Percentiles rank a stretch among this genome's conserved stretches.
phyloP scores from a whole-genome alignment of 345 rosid genomes.

The Ceriops zippeliana region DNA sequence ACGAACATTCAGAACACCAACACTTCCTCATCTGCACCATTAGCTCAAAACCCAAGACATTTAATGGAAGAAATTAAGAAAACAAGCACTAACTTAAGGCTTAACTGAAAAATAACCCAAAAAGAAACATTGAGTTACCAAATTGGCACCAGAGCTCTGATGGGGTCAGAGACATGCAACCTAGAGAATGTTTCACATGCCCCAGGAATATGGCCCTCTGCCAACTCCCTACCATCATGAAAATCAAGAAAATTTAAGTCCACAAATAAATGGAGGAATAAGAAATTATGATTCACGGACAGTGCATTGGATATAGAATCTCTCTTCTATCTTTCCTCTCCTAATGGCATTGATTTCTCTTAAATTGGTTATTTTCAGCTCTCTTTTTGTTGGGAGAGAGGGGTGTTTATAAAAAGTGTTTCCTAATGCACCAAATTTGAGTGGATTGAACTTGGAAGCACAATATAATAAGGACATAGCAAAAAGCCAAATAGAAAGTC shows the following conservation, averaged over 20 bases:
- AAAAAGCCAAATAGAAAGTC: no score
- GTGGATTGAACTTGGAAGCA: no score
- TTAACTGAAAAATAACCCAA: neutral
- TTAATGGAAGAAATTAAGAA: neutral
- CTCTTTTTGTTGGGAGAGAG: no score
- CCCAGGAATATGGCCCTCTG: constrained; percentile 67
- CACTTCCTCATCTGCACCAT: no score
- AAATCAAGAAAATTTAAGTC: constrained; percentile 1
- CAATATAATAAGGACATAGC: no score
- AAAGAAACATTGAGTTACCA: constrained; percentile 45
- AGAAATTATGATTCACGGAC: neutral
- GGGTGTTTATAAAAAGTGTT: no score
- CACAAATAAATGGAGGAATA: neutral
- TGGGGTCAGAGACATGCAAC: constrained; percentile 68
- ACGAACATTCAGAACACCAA: no score
- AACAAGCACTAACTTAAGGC: neutral
- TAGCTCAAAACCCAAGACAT: neutral
- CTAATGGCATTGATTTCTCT: no score
- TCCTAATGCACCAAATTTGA: no score
- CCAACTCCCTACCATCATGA: constrained; percentile 65
- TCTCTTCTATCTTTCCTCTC: no score
- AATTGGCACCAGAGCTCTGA: constrained; percentile 53
- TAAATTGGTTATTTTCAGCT: no score
- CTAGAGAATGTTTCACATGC: constrained; percentile 91
- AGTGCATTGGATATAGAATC: neutral